These are phyloP conservation scores for Canariomyces notabilis DNA, from an alignment of 2,329 filamentous ascomycete species.

Conservation along the genomic window DNA sequence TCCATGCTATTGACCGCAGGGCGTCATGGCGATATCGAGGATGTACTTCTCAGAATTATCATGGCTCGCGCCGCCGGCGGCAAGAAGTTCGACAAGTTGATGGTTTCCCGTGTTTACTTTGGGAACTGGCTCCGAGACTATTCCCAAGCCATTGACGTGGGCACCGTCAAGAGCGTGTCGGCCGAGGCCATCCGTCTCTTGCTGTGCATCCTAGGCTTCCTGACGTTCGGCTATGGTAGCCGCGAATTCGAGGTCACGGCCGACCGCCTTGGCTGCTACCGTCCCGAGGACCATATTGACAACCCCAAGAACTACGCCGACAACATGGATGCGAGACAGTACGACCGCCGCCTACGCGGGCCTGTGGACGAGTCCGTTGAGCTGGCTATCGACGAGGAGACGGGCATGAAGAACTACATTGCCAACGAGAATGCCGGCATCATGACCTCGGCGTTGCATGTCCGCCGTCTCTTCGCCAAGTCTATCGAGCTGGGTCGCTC, in stretches of 20 bases:
- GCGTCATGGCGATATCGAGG: constrained; percentile 90
- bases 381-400: constrained; percentile 68
- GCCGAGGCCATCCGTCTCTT: constrained; percentile 86
- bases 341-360: constrained; percentile 74
- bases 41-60: constrained; percentile 69
- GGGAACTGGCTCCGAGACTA: constrained; percentile 95
- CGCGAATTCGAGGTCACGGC: constrained; percentile 81
- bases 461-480: constrained; percentile 66
- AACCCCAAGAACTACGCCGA: constrained; percentile 80
- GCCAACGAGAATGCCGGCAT: constrained; percentile 75
- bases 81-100: constrained; percentile 85
- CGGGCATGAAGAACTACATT: constrained; percentile 90
- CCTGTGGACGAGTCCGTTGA: constrained; percentile 75
- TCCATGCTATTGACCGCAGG: constrained; percentile 37
- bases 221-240: constrained; percentile 80
- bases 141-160: constrained; percentile 89
- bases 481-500: constrained; percentile 76
- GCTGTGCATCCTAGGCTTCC: constrained; percentile 82
- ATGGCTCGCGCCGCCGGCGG: constrained; percentile 58
- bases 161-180: constrained; percentile 84
- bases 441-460: constrained; percentile 73
- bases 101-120: constrained; percentile 87
- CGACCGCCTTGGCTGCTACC: constrained; percentile 73
- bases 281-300: constrained; percentile 77
- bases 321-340: constrained; percentile 77